Conservation (phyloP, 2,329 filamentous ascomycete species). For the Fusarium avenaceum region DNA sequence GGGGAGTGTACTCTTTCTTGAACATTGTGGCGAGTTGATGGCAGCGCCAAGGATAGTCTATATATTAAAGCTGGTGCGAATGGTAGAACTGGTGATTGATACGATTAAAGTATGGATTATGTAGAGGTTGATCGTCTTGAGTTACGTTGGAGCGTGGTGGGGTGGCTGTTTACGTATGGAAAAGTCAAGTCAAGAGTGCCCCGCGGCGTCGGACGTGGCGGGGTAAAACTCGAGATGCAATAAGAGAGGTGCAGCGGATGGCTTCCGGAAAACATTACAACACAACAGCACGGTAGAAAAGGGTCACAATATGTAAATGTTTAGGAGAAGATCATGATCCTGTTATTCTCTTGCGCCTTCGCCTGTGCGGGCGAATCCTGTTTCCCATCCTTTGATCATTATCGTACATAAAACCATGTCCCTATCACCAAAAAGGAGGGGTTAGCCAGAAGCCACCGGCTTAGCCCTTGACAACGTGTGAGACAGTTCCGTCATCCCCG, state of each 20-base stretch:
- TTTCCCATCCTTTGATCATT: slow-evolving; percentile 11
- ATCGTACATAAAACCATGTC: slow-evolving; percentile 29
- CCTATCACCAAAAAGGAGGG: slow-evolving; percentile 10
- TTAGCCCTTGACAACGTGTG: slow-evolving; percentile 69
- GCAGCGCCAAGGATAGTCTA: slow-evolving; percentile 9
- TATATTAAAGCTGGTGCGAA: not conserved
- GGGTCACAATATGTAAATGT: not conserved
- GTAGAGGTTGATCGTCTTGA: slow-evolving; percentile 5
- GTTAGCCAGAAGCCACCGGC: slow-evolving; percentile 1
- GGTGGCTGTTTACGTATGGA: slow-evolving; percentile 42
- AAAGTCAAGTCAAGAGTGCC: slow-evolving; percentile 47
- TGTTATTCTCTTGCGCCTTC: slow-evolving; percentile 31
- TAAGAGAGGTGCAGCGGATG: slow-evolving; percentile 31
- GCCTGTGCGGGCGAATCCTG: not conserved
- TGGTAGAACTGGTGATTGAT: not conserved
- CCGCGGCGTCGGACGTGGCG: slow-evolving; percentile 47
- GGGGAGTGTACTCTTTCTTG: slow-evolving; percentile 83
- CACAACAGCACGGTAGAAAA: not conserved
- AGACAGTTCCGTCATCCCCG: slow-evolving; percentile 71
- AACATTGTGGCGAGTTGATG: slow-evolving; percentile 74
- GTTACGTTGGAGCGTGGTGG: slow-evolving; percentile 39
- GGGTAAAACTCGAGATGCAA: slow-evolving; percentile 51
- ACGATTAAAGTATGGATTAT: not conserved
- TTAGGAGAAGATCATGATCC: not conserved
- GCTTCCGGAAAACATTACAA: slow-evolving; percentile 1